Percentiles rank a stretch among this genome's conserved stretches.
Evolutionary conservation across 2,329 filamentous ascomycete genomes (phyloP).

Genomic region (Aureobasidium melanogenum): DNA sequence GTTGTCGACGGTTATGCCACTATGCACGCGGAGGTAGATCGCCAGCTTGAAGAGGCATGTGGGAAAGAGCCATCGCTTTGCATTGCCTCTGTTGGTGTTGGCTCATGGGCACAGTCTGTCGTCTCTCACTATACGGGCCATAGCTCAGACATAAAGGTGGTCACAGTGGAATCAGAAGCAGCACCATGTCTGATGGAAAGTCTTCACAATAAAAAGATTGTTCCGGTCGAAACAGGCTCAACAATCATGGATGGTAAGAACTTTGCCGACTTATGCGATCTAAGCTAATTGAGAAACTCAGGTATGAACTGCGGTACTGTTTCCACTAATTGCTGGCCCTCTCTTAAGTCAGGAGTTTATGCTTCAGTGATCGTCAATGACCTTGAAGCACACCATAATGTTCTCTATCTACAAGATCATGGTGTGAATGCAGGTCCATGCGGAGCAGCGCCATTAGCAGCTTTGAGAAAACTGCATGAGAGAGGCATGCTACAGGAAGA

Average conservation of each 20-base stretch:
- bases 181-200: slow-evolving; percentile 52
- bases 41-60: slow-evolving; percentile 42
- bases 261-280: background rate
- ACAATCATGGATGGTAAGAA: slow-evolving; percentile 60
- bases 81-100: slow-evolving; percentile 62
- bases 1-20: slow-evolving; percentile 71
- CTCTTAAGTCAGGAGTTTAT: slow-evolving; percentile 51
- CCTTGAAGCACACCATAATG: slow-evolving; percentile 50
- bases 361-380: slow-evolving; percentile 54
- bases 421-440: slow-evolving; percentile 52
- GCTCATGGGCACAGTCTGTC: slow-evolving; percentile 63
- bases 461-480: slow-evolving; percentile 42
- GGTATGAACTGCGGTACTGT: slow-evolving; percentile 60
- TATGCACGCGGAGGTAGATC: slow-evolving; percentile 59
- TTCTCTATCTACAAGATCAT: slow-evolving; percentile 42
- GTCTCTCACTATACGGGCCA: slow-evolving; percentile 51
- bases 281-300: slow-evolving; percentile 16
- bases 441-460: slow-evolving; percentile 49
- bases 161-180: slow-evolving; percentile 62
- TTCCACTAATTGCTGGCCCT: slow-evolving; percentile 55
- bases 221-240: slow-evolving; percentile 44
- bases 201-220: slow-evolving; percentile 38
- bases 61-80: slow-evolving; percentile 33
- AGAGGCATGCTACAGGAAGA: slow-evolving; percentile 28
- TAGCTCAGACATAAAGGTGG: slow-evolving; percentile 29